Conservation (phyloP, 352 stramenopile genomes). For the Globisporangium lucens region DNA sequence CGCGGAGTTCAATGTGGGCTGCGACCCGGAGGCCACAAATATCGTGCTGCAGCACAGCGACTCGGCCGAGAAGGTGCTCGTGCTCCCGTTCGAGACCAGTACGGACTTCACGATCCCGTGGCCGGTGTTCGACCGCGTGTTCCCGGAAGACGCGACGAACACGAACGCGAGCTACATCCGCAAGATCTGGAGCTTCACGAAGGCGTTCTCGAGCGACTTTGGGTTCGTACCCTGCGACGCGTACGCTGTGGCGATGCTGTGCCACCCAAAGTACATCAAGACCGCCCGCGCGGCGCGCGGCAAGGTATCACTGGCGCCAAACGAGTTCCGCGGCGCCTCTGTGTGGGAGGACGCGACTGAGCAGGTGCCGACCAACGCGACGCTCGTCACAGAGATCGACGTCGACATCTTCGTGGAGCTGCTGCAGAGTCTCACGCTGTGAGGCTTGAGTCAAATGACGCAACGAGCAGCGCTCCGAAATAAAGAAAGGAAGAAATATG, state of each 20-base stretch:
- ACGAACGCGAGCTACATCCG: constrained; percentile 47
- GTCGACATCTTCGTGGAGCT: constrained; percentile 57
- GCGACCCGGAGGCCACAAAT: constrained; percentile 73
- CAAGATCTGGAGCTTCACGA: constrained; percentile 60
- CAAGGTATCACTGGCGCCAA: constrained; percentile 52
- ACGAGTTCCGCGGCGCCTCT: constrained; percentile 48
- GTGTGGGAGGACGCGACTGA: constrained; percentile 32
- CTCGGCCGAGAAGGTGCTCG: constrained; percentile 47
- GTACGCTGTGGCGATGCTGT: constrained; percentile 65
- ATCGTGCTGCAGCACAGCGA: constrained; percentile 70
- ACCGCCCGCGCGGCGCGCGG: constrained; percentile 36
- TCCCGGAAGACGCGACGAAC: constrained; percentile 35
- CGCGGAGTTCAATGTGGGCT: constrained; percentile 79
- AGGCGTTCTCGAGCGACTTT: constrained; percentile 34
- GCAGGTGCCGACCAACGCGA: constrained; percentile 46
- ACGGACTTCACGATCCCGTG: constrained; percentile 55
- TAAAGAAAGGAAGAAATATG: neutral
- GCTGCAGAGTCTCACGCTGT: constrained; percentile 40
- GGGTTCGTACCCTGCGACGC: constrained; percentile 72
- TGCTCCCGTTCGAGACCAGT: constrained; percentile 73
- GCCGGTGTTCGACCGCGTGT: constrained; percentile 65
- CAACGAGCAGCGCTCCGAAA: neutral
- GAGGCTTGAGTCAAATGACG: neutral
- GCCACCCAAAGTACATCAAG: constrained; percentile 56
- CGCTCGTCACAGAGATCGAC: constrained; percentile 64